Evolutionary conservation across 2,329 filamentous ascomycete species (phyloP).

Genomic region (Ophiostoma triangulosporum): DNA sequence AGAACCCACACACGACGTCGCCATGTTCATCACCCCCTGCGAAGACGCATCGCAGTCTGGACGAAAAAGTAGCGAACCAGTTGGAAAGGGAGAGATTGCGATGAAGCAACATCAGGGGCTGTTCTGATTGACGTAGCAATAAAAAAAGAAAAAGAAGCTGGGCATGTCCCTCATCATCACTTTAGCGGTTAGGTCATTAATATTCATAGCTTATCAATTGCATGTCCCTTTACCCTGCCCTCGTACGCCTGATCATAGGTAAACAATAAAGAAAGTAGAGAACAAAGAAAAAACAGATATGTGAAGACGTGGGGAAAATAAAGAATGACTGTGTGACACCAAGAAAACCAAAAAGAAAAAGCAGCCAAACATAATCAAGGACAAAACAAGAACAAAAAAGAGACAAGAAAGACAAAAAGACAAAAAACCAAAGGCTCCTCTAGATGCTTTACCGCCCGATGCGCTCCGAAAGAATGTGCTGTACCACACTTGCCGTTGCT

Average conservation of each 20-base stretch:
- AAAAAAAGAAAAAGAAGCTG: not conserved
- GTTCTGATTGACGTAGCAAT: too few relatives aligned
- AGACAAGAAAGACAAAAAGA: not conserved
- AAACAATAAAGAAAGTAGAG: not conserved
- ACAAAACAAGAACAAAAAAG: not conserved
- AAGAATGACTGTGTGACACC: not conserved
- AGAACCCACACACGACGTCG: not conserved
- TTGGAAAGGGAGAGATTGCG: too few relatives aligned
- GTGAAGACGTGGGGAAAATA: not conserved
- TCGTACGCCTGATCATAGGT: not conserved
- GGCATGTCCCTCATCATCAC: too few relatives aligned
- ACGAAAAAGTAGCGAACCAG: too few relatives aligned
- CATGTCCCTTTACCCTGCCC: not conserved
- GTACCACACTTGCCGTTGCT: too few relatives aligned
- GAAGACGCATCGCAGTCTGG: not conserved
- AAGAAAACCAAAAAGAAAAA: not conserved
- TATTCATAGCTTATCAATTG: not conserved
- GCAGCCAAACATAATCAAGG: too few relatives aligned
- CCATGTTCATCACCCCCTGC: not conserved
- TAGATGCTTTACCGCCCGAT: not conserved
- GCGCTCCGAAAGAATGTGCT: not conserved
- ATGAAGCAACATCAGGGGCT: not conserved
- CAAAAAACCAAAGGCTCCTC: not conserved
- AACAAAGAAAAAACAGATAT: not conserved
- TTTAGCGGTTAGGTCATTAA: too few relatives aligned